A percentile compares a stretch with the other conserved stretches of the same genome.
These are phyloP conservation scores for Kalanchoe fedtschenkoi DNA, from an alignment of 164 flowering plant species.

Conservation along the genomic window DNA sequence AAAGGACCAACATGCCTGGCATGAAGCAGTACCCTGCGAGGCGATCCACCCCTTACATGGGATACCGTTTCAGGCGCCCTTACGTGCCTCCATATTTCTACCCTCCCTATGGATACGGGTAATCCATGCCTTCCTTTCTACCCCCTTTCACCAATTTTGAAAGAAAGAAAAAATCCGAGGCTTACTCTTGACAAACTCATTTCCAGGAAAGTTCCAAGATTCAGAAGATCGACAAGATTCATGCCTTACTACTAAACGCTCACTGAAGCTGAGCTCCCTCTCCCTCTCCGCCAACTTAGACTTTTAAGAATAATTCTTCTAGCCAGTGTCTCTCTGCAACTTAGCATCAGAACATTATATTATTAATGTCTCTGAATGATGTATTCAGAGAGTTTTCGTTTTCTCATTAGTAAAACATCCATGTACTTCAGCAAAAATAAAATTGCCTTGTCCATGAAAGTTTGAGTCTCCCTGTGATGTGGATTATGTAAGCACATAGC, in stretches of 20 bases:
- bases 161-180: neutral
- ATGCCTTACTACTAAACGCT: conserved; percentile 36
- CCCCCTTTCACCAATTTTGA: neutral
- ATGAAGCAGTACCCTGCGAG: conserved; percentile 50
- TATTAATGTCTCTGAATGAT: too few species aligned
- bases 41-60: conserved; percentile 46
- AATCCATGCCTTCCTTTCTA: neutral
- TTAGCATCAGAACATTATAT: too few species aligned
- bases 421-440: too few species aligned
- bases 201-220: conserved; percentile 50
- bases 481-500: too few species aligned
- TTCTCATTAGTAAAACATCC: too few species aligned
- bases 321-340: too few species aligned
- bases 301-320: too few species aligned
- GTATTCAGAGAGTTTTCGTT: too few species aligned
- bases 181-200: neutral
- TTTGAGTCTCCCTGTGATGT: too few species aligned
- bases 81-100: conserved; percentile 46
- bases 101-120: conserved; percentile 59
- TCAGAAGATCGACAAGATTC: conserved; percentile 44
- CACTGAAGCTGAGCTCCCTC: neutral
- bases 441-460: too few species aligned
- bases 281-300: too few species aligned
- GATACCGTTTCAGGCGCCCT: conserved; percentile 36
- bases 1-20: conserved; percentile 59